phyloP scores from a whole-genome alignment of 148 eudicot genomes.

The Vaccinium corymbosum region DNA sequence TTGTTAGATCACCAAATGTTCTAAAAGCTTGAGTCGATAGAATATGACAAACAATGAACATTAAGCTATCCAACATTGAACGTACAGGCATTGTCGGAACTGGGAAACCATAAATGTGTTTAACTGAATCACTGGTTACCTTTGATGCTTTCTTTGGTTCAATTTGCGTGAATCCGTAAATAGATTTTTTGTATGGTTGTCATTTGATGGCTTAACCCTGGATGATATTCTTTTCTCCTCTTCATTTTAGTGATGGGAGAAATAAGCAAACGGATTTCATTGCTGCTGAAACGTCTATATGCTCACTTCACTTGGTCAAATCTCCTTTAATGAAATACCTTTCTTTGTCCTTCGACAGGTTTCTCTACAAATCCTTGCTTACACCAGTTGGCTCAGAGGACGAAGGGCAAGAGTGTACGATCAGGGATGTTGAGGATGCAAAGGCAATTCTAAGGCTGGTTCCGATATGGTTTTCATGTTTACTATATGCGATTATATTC shows the following conservation, averaged over 20 bases:
- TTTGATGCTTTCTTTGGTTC: background rate
- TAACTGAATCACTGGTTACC: background rate
- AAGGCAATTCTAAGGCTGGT: slow-evolving; percentile 36
- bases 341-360: background rate
- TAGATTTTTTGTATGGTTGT: background rate
- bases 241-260: background rate
- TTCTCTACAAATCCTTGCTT: slow-evolving; percentile 1
- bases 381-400: slow-evolving; percentile 24
- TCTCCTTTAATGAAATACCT: background rate
- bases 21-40: background rate
- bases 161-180: background rate
- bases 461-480: slow-evolving; percentile 43
- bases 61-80: background rate
- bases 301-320: background rate
- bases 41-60: background rate
- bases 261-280: background rate
- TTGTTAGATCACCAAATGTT: background rate
- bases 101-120: background rate
- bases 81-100: background rate
- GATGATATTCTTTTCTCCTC: background rate
- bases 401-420: slow-evolving; percentile 24
- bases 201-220: background rate
- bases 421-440: slow-evolving; percentile 39
- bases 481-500: slow-evolving; percentile 27
- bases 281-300: background rate